Percentiles rank a stretch among this genome's conserved stretches.
phyloP scores from a whole-genome alignment of 495 filamentous ascomycete genomes.

The Evernia prunastri region DNA sequence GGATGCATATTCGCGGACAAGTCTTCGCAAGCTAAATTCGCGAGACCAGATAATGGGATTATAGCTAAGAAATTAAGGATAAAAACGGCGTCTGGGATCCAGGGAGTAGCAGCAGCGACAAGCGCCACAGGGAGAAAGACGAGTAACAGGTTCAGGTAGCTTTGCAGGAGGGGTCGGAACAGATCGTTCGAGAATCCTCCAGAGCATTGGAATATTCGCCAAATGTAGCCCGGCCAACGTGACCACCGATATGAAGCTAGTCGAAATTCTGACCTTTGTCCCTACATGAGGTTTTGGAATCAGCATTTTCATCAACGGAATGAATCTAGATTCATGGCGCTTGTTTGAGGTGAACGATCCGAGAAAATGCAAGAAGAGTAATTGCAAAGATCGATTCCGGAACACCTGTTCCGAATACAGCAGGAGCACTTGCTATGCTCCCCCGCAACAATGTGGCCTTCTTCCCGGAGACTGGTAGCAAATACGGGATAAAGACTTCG shows the following conservation, averaged over 20 bases:
- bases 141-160: neutral
- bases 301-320: neutral
- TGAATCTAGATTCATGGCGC: neutral
- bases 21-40: neutral
- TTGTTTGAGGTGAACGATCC: neutral
- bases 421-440: no score
- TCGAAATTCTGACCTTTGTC: neutral
- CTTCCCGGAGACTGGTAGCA: no score
- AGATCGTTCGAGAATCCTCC: neutral
- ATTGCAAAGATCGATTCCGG: no score
- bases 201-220: neutral
- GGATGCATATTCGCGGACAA: neutral
- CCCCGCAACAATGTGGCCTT: no score
- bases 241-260: slow-evolving; percentile 2
- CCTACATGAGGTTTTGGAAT: neutral
- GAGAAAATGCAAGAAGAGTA: neutral
- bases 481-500: neutral
- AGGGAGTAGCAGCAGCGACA: neutral
- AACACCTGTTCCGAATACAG: neutral
- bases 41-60: slow-evolving; percentile 7
- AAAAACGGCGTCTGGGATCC: neutral
- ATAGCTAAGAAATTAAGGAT: neutral
- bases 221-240: neutral
- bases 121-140: neutral
- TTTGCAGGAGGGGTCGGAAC: neutral